Evolutionary conservation across 2,329 filamentous ascomycete genomes (phyloP), one percentile per base, ranked within the genome.

Genomic region (Colletotrichum scovillei): DNA sequence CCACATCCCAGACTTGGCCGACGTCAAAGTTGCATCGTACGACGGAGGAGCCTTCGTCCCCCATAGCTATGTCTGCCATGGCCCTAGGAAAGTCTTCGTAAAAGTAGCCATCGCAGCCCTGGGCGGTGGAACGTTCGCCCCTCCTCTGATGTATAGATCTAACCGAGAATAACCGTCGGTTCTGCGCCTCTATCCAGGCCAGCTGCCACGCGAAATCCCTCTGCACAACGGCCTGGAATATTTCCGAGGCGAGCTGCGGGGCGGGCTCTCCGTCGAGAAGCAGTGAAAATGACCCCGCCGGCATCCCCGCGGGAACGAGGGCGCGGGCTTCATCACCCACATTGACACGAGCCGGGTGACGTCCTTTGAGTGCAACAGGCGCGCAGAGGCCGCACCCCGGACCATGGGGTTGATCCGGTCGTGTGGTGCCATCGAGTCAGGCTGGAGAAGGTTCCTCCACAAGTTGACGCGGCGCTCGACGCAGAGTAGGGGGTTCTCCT

Each of bases 11-110:
- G 3, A 24, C 38, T 16, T 66, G 38, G n/a, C 68, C 68, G 6
- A 64, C 46, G 30, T 71, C 32, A 24, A 71, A 71, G 26, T 66
- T 66, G 63, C 68, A 71, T 6, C n/a, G 28, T 4, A 66, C 46
- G 3, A 35, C 11, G 16, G 63, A 71, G 32, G 32, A 35, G 11
- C 32, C 9, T 14, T 11, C 32, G 2, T 24, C 62, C 1, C 38
- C 28, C 9, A 38, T 16, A 11, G 55, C 62, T 1, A 71, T 28
- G 19, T 71, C 68, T 32, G 12, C 32, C 55, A 66, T 55, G 14
- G 30, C 30, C 30, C 14, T 8, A 4, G 67, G 59, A 7, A 63
- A 38, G 22, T 57, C 16, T 30, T 63, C 49, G n/a, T 11, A 53
- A n/a, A 49, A 58, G 1, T 11, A 16, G 32, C 49, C n/a, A 8